phyloP scores from a whole-genome alignment of 2,329 filamentous ascomycete genomes.

The Cercospora berteroae region DNA sequence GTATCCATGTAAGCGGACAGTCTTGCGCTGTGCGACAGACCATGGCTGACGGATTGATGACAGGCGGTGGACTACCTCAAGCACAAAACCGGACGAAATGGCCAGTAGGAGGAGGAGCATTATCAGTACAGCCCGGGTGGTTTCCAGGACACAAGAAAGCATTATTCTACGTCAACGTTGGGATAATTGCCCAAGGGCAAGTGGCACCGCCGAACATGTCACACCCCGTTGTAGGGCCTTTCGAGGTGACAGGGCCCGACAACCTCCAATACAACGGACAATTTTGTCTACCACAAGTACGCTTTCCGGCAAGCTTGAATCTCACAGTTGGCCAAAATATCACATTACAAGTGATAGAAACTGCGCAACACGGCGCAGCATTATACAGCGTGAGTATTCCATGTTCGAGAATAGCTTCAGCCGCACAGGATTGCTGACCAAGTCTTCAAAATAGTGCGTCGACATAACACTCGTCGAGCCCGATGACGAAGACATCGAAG shows the following conservation, averaged over 20 bases:
- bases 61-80: conserved; percentile 78
- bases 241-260: conserved; percentile 77
- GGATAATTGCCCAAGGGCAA: conserved; percentile 54
- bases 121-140: conserved; percentile 92
- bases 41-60: conserved; percentile 1
- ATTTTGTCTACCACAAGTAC: conserved; percentile 86
- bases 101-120: conserved; percentile 82
- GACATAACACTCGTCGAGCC: conserved; percentile 89
- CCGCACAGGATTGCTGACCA: conserved; percentile 7
- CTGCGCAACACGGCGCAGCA: conserved; percentile 77
- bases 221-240: conserved; percentile 72
- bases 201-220: conserved; percentile 82
- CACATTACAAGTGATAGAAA: conserved; percentile 84
- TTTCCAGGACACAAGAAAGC: conserved; percentile 83
- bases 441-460: conserved; percentile 64
- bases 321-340: conserved; percentile 79
- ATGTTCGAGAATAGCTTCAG: not conserved
- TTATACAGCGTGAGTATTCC: conserved; percentile 68
- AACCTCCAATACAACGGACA: conserved; percentile 78
- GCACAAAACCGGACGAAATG: conserved; percentile 86
- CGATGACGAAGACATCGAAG: conserved; percentile 59
- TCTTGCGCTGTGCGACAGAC: not conserved
- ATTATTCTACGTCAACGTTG: conserved; percentile 86
- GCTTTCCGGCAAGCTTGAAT: conserved; percentile 68
- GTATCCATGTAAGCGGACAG: conserved; percentile 74